Conservation (phyloP, 2,329 filamentous ascomycete genomes). For the Bipolaris gigantea region DNA sequence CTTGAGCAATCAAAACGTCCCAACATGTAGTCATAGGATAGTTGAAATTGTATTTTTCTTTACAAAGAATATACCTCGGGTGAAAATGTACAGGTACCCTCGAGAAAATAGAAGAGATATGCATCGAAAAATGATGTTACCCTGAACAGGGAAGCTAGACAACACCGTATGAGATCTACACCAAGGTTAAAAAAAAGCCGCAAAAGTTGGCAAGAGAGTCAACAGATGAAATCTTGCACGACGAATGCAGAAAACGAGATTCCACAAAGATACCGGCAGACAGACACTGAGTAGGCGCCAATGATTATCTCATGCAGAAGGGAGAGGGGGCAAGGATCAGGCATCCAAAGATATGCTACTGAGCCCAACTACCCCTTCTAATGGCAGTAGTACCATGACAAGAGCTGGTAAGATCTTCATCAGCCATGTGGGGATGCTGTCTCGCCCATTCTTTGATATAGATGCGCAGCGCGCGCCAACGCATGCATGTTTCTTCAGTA, state of each 20-base stretch:
- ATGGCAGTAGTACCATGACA: slow-evolving; percentile 47
- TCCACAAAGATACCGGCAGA: slow-evolving; percentile 11
- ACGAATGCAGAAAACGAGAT: slow-evolving; percentile 8
- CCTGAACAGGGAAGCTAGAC: neutral
- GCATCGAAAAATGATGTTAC: neutral
- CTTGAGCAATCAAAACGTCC: neutral
- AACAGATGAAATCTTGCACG: neutral
- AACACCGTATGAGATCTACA: slow-evolving; percentile 3
- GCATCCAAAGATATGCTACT: slow-evolving; percentile 17
- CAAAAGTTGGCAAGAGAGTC: neutral
- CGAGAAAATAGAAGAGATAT: slow-evolving; percentile 1
- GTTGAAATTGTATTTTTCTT: neutral
- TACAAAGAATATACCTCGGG: slow-evolving; percentile 6
- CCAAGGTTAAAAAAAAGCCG: neutral
- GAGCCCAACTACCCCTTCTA: slow-evolving; percentile 54
- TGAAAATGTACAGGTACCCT: neutral
- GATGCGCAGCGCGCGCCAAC: slow-evolving; percentile 80
- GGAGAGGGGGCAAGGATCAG: slow-evolving; percentile 2
- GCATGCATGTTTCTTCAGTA: slow-evolving; percentile 59
- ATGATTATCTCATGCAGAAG: neutral
- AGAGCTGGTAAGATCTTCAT: slow-evolving; percentile 32
- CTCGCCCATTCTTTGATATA: slow-evolving; percentile 91
- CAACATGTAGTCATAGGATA: neutral
- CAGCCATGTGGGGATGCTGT: slow-evolving; percentile 73
- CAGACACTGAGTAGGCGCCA: neutral